Conservation (phyloP, 139 green algal genomes). For the Coelastrella sp. region DNA sequence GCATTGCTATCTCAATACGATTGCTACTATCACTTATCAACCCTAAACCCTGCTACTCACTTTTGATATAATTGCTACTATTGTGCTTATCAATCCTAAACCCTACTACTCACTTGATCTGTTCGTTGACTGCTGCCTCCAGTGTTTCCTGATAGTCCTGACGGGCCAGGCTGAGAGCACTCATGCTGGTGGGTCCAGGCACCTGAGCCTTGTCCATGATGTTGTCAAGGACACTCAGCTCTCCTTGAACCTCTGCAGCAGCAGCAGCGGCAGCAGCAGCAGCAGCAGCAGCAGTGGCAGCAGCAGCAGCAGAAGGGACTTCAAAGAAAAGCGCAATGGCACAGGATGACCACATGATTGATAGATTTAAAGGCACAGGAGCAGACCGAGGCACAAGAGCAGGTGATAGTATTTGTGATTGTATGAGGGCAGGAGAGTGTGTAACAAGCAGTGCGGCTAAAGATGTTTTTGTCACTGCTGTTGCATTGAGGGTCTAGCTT, state of each 20-base stretch:
- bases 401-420: neutral
- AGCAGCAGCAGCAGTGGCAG: neutral
- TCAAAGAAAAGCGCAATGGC: neutral
- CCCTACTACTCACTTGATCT: conserved; percentile 90
- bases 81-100: neutral
- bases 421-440: neutral
- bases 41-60: no score
- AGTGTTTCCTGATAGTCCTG: conserved; percentile 68
- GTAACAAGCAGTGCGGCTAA: neutral
- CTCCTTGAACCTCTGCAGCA: conserved; percentile 49
- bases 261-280: neutral
- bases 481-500: neutral
- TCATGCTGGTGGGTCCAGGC: conserved; percentile 59
- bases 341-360: neutral
- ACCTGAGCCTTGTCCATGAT: conserved; percentile 11
- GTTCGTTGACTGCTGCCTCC: conserved; percentile 95
- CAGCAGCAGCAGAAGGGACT: neutral
- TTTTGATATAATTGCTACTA: neutral
- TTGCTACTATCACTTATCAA: no score
- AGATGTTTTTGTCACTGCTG: no score
- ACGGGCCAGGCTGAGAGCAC: conserved; percentile 75
- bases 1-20: no score
- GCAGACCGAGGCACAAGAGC: neutral
- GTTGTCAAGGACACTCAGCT: conserved; percentile 69
- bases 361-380: neutral